A percentile compares a stretch with the other conserved stretches of the same genome.
Evolutionary conservation across 352 stramenopile species (phyloP).

Genomic region (Phytophthora brassicae): DNA sequence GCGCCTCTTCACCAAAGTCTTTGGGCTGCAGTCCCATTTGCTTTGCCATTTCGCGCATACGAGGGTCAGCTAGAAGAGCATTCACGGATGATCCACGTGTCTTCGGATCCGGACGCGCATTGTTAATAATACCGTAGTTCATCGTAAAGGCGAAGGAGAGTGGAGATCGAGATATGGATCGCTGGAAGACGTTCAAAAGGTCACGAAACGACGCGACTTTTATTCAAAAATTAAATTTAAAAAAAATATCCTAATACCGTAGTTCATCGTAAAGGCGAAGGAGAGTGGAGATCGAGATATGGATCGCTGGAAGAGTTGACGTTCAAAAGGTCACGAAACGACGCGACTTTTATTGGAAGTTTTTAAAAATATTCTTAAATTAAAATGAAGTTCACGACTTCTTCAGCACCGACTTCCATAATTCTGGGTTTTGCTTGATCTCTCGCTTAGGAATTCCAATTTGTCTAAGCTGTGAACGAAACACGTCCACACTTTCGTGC

Average conservation of each 20-base stretch:
- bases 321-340: constrained; percentile 9
- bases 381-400: neutral
- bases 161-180: constrained; percentile 19
- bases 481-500: constrained; percentile 5
- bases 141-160: constrained; percentile 30
- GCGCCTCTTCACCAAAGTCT: constrained; percentile 67
- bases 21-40: constrained; percentile 77
- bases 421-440: constrained; percentile 9
- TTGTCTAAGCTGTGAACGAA: constrained; percentile 2
- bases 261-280: constrained; percentile 58
- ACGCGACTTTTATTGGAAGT: constrained; percentile 16
- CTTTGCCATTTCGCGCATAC: constrained; percentile 79
- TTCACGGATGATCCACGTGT: constrained; percentile 24
- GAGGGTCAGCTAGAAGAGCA: constrained; percentile 51
- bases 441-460: neutral
- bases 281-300: constrained; percentile 17
- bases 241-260: constrained; percentile 74
- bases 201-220: constrained; percentile 22
- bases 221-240: neutral
- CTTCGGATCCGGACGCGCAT: constrained; percentile 48
- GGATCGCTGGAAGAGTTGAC: constrained; percentile 7
- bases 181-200: neutral
- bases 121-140: constrained; percentile 89
- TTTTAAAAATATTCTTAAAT: too few species aligned
- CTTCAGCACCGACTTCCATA: constrained; percentile 13